Percentiles rank a stretch among this genome's conserved stretches.
Conservation (phyloP, 257 asterid genomes). For the Solanum dulcamara region DNA sequence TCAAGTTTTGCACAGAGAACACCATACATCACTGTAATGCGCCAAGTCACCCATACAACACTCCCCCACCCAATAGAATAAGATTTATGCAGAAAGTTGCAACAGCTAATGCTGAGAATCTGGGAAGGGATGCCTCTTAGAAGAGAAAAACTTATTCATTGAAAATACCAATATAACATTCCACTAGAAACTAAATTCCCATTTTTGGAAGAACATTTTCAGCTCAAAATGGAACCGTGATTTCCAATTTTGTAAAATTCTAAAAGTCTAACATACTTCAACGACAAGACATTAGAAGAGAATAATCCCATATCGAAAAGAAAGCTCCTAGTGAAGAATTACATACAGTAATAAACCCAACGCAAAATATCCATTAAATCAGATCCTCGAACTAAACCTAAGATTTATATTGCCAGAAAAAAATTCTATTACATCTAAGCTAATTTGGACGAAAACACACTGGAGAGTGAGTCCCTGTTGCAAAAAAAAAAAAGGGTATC, state of each 20-base stretch:
- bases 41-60: background rate
- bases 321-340: background rate
- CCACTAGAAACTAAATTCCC: background rate
- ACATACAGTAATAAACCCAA: no score
- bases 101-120: background rate
- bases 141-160: background rate
- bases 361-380: background rate
- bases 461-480: background rate
- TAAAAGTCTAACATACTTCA: background rate
- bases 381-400: background rate
- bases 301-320: background rate
- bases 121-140: background rate
- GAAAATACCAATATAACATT: background rate
- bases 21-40: background rate
- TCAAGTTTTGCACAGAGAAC: background rate
- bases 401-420: background rate
- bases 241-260: background rate
- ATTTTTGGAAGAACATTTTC: background rate
- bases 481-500: constrained; percentile 30
- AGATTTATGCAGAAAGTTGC: background rate
- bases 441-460: background rate
- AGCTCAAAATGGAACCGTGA: background rate
- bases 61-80: background rate
- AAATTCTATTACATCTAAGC: background rate
- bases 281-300: background rate